Conservation (phyloP, 148 eudicot genomes). For the Fagopyrum esculentum region DNA sequence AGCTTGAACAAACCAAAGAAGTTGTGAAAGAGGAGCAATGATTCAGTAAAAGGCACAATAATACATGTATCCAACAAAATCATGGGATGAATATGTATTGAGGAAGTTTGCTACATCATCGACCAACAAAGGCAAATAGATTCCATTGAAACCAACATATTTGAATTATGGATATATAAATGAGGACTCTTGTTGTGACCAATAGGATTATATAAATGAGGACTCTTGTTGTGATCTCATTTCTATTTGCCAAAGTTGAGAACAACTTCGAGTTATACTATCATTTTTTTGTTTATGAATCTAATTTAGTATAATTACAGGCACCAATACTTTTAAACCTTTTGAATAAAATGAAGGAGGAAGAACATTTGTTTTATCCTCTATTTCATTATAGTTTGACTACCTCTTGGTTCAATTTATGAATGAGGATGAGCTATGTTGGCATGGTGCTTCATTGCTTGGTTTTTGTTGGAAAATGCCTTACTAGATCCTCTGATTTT, state of each 20-base stretch:
- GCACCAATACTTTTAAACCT: slow-evolving; percentile 74
- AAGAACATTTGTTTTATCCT: slow-evolving; percentile 57
- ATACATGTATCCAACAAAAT: slow-evolving; percentile 84
- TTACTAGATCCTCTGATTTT: no score
- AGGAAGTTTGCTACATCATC: slow-evolving; percentile 54
- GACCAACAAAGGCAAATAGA: slow-evolving; percentile 67
- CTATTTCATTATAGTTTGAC: slow-evolving; percentile 7
- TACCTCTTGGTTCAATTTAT: not conserved
- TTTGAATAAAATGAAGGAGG: slow-evolving; percentile 72
- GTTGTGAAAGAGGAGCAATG: not conserved
- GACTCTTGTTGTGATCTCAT: no score
- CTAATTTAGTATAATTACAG: slow-evolving; percentile 23
- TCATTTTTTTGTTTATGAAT: not conserved
- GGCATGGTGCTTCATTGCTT: no score
- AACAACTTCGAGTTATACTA: no score
- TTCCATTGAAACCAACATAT: slow-evolving; percentile 58
- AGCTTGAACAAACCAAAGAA: not conserved
- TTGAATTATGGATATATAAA: slow-evolving; percentile 45
- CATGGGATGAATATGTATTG: slow-evolving; percentile 64
- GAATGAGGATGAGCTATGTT: not conserved
- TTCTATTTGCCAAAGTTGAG: no score
- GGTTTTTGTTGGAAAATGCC: no score
- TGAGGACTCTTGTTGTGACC: no score
- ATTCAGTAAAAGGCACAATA: not conserved
- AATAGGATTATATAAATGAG: no score